Percentiles rank a stretch among this genome's conserved stretches.
These are phyloP conservation scores for Fusarium palustre DNA, from an alignment of 2,329 filamentous ascomycete species.

Conservation along the genomic window DNA sequence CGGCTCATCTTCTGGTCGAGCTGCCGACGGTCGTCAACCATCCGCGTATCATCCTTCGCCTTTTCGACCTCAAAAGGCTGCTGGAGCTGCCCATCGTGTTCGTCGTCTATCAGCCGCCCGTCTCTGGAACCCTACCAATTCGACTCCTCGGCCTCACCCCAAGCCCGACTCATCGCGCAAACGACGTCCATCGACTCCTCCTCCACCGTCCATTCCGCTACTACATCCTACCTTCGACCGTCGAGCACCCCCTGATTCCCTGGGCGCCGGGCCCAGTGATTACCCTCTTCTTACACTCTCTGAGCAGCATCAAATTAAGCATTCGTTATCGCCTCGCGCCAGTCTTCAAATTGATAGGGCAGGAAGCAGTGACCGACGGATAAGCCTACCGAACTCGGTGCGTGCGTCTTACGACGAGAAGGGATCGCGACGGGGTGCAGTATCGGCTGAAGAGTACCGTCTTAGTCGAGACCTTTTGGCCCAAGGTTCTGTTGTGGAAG, in stretches of 20 bases:
- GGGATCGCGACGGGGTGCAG: conserved; percentile 51
- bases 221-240: conserved; percentile 58
- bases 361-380: conserved; percentile 59
- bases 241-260: conserved; percentile 52
- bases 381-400: conserved; percentile 66
- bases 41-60: conserved; percentile 46
- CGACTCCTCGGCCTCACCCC: conserved; percentile 60
- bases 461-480: conserved; percentile 28
- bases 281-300: conserved; percentile 64
- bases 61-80: conserved; percentile 58
- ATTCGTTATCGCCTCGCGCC: conserved; percentile 57
- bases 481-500: conserved; percentile 25
- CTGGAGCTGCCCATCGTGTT: conserved; percentile 47
- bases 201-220: conserved; percentile 64
- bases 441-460: conserved; percentile 37
- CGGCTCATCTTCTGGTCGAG: conserved; percentile 30
- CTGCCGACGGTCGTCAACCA: conserved; percentile 36
- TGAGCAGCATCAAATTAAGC: conserved; percentile 62
- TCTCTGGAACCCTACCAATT: conserved; percentile 72
- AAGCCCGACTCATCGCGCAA: conserved; percentile 45
- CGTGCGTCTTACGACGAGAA: conserved; percentile 67
- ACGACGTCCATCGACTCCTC: conserved; percentile 66
- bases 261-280: conserved; percentile 57
- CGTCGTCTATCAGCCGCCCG: conserved; percentile 61
- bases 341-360: conserved; percentile 64